Conservation (phyloP, 805 yeast species). For the Hanseniaspora mollemarum region DNA sequence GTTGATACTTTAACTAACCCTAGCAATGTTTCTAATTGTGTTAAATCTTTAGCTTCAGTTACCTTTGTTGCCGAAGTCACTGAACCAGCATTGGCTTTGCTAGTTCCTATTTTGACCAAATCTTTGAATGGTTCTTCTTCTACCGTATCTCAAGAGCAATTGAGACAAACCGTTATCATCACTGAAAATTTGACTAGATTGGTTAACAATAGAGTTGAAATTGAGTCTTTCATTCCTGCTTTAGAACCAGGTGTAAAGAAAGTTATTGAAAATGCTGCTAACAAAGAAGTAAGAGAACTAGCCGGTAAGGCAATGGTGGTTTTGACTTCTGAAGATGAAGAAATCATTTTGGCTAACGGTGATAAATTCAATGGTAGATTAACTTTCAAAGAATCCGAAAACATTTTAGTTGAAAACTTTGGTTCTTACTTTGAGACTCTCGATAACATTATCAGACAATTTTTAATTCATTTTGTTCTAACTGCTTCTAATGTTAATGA, state of each 20-base stretch:
- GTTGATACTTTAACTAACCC: constrained; percentile 87
- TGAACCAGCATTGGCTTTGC: constrained; percentile 79
- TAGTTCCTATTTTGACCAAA: constrained; percentile 85
- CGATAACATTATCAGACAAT: constrained; percentile 36
- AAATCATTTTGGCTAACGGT: constrained; percentile 38
- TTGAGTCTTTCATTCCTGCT: constrained; percentile 74
- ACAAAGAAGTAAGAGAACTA: constrained; percentile 91
- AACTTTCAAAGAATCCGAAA: constrained; percentile 41
- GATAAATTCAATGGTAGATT: constrained; percentile 63
- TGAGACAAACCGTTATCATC: constrained; percentile 92
- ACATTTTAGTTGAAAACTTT: constrained; percentile 28
- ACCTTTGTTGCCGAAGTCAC: constrained; percentile 98
- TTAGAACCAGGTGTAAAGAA: constrained; percentile 84
- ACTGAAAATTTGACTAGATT: constrained; percentile 90
- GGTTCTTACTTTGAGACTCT: constrained; percentile 25
- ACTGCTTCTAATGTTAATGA: constrained; percentile 63
- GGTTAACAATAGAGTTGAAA: constrained; percentile 86
- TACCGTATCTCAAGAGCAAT: constrained; percentile 67
- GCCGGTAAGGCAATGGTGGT: constrained; percentile 80
- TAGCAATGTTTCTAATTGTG: constrained; percentile 73
- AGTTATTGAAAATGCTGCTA: constrained; percentile 78
- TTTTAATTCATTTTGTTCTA: constrained; percentile 43
- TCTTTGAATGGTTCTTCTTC: constrained; percentile 65
- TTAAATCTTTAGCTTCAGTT: constrained; percentile 78
- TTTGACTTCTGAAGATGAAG: constrained; percentile 63